phyloP scores from a whole-genome alignment of 31 red algal genomes.

The Bonnemaisonia californica region DNA sequence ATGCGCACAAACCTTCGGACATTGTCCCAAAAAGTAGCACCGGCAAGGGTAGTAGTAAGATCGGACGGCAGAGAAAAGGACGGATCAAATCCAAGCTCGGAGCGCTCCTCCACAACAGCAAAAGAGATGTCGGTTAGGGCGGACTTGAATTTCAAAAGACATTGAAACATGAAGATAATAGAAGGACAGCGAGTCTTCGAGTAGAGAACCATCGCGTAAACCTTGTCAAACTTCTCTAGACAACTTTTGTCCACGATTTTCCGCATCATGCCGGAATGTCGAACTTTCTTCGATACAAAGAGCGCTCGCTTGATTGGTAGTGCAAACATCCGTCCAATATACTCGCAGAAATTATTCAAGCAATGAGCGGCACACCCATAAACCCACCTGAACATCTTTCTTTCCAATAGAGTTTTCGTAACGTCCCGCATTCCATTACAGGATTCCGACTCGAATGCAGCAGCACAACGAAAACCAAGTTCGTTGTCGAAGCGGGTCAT shows the following conservation, averaged over 20 bases:
- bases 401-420: too few species aligned
- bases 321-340: too few species aligned
- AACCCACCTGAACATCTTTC: too few species aligned
- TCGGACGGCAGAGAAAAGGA: not conserved
- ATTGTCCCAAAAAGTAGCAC: not conserved
- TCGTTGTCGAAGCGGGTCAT: too few species aligned
- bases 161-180: constrained; percentile 12
- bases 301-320: too few species aligned
- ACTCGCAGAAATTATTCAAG: too few species aligned
- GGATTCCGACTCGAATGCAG: too few species aligned
- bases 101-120: constrained; percentile 7
- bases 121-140: not conserved
- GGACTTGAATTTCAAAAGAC: constrained; percentile 3
- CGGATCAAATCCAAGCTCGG: not conserved
- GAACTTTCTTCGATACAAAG: not conserved
- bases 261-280: constrained; percentile 5
- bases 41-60: not conserved
- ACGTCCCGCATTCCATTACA: too few species aligned
- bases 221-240: constrained; percentile 3
- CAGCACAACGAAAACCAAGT: too few species aligned
- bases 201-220: constrained; percentile 22
- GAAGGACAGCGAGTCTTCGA: constrained; percentile 9
- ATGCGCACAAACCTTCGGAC: not conserved
- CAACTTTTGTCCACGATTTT: constrained; percentile 13
- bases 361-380: too few species aligned